Evolutionary conservation across 345 rosid genomes (phyloP).

Genomic region (Jatropha curcas): DNA sequence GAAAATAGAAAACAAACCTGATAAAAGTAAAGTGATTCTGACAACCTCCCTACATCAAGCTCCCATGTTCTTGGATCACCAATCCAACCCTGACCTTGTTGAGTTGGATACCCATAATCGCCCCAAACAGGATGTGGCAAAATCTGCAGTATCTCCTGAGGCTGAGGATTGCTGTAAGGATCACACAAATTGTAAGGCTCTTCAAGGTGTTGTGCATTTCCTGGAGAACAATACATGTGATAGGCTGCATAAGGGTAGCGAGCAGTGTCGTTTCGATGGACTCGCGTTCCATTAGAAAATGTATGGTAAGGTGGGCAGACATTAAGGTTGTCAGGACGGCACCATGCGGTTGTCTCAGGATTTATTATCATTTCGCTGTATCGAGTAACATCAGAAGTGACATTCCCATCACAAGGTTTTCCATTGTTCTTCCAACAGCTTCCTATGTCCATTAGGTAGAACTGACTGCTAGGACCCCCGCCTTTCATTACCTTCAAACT

Average conservation of each 20-base stretch:
- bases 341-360: conserved; percentile 26
- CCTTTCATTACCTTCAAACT: conserved; percentile 26
- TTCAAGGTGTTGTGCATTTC: conserved; percentile 21
- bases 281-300: conserved; percentile 19
- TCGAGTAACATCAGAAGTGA: conserved; percentile 25
- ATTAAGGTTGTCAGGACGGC: conserved; percentile 20
- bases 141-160: conserved; percentile 31
- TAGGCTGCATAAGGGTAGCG: conserved; percentile 27
- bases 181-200: conserved; percentile 28
- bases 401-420: conserved; percentile 29
- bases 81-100: conserved; percentile 30
- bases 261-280: conserved; percentile 28
- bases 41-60: conserved; percentile 31
- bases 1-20: conserved; percentile 15
- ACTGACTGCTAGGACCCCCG: conserved; percentile 30
- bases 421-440: conserved; percentile 37
- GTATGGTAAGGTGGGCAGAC: conserved; percentile 31
- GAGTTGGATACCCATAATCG: conserved; percentile 31
- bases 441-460: conserved; percentile 32
- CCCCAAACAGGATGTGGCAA: conserved; percentile 37
- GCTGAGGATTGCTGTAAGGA: conserved; percentile 33
- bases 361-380: conserved; percentile 36
- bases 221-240: conserved; percentile 29
- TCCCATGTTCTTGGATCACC: conserved; percentile 34
- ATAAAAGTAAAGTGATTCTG: conserved; percentile 30